Evolutionary conservation across 1,284 basidiomycete genomes (phyloP), one percentile per base, ranked within the genome.

Genomic region (Ceratobasidium sp.): DNA sequence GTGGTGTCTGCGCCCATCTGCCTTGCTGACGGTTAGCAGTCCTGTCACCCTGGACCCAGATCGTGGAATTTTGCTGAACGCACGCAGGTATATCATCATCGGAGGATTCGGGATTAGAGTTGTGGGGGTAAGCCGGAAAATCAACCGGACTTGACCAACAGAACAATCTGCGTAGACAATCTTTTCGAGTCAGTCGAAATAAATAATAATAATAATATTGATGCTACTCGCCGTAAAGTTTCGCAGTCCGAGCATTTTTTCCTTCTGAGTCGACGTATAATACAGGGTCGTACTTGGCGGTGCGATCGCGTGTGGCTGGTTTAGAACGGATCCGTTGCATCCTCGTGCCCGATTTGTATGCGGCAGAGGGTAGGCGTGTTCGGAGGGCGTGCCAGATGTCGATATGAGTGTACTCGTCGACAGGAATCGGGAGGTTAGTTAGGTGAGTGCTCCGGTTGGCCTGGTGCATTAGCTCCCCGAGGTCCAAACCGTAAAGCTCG

Each of bases 251-350:
- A n/a, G 39, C 1, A n/a, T 37, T 29, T 24, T 41, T 27, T 22
- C 41, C 39, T 43, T 24, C 59, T 11, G 39, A 13, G 24, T n/a
- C 37, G n/a, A 51, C 48, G 48, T 65, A 65, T 9, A 65, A 37
- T n/a, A 65, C 46, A 11, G 63, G 63, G 63, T 65, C 63, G 48
- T 29, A 37, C 41, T 64, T 46, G 1, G 39, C n/a, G 8, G 63
- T 19, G 29, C 27, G 31, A 29, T 29, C 29, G 1, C 22, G 43
- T n/a, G 63, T 34, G 2, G 41, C 63, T 24, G 63, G 63, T 51
- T 29, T 65, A 9, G 63, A 24, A 22, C 48, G 63, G 48, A 51
- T 65, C 13, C 48, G 63, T 31, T 65, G 63, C 63, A 65, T 65
- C 39, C 48, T 65, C 11, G 22, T 27, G 16, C 46, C 46, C 9